These are phyloP conservation scores for Leishmania tropica DNA, from an alignment of 208 protist species.

Conservation along the genomic window DNA sequence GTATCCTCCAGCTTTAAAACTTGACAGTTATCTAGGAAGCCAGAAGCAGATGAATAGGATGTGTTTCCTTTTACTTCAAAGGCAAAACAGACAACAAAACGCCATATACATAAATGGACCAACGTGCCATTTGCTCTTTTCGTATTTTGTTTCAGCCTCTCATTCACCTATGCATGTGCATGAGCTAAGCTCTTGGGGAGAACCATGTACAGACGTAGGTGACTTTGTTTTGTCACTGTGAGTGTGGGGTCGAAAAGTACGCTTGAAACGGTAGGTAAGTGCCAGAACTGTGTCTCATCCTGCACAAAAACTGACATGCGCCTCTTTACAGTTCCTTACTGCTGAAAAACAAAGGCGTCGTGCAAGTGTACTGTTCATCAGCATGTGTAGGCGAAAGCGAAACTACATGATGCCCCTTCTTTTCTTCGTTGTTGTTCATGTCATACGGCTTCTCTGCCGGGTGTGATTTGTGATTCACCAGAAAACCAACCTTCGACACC, in stretches of 20 bases:
- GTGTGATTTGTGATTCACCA: neutral
- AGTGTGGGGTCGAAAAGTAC: neutral
- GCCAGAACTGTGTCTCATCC: neutral
- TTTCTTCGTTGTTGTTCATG: neutral
- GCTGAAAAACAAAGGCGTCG: neutral
- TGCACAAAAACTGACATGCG: neutral
- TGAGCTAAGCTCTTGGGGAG: neutral
- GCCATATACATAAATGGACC: neutral
- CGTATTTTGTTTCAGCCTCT: neutral
- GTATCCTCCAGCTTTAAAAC: neutral
- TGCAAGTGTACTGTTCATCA: neutral
- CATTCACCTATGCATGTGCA: neutral
- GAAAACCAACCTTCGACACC: neutral
- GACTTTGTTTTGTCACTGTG: neutral
- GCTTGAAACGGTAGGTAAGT: neutral
- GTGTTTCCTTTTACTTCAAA: neutral
- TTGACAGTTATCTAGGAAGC: neutral
- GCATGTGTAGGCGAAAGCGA: neutral
- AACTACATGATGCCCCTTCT: neutral
- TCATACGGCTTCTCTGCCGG: neutral
- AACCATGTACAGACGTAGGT: neutral
- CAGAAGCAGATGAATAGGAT: neutral
- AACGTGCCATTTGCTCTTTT: neutral
- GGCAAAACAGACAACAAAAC: neutral
- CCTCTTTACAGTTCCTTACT: neutral